Percentiles rank a stretch among this genome's conserved stretches.
Conservation (phyloP, 2,329 filamentous ascomycete species). For the Zymoseptoria pseudotritici region DNA sequence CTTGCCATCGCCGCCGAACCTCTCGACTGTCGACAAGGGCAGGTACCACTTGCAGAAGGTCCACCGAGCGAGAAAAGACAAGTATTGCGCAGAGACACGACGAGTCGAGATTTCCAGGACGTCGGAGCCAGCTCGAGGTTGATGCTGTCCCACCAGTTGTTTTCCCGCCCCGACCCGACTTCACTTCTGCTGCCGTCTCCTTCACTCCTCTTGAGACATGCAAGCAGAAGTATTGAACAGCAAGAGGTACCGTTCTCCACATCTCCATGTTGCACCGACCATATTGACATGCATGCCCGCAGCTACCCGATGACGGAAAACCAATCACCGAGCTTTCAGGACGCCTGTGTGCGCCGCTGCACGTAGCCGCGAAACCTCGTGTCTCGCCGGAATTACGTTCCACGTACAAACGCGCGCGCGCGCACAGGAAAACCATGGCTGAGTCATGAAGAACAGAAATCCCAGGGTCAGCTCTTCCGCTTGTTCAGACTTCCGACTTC, state of each 20-base stretch:
- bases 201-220: neutral
- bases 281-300: neutral
- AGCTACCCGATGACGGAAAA: conserved; percentile 9
- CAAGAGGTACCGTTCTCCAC: neutral
- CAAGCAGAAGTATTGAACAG: neutral
- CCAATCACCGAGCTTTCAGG: conserved; percentile 21
- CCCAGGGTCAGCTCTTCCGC: conserved; percentile 11
- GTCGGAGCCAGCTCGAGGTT: no score
- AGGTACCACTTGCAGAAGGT: no score
- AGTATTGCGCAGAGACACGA: no score
- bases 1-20: no score
- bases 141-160: neutral
- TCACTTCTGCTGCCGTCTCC: neutral
- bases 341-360: conserved; percentile 12
- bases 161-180: neutral
- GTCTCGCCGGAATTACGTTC: conserved; percentile 1
- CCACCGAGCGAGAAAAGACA: no score
- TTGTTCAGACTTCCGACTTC: conserved; percentile 4
- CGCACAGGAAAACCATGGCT: conserved; percentile 14
- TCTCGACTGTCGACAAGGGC: no score
- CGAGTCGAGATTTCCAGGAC: no score
- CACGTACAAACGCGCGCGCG: neutral
- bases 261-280: neutral
- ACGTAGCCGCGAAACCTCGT: conserved; percentile 14
- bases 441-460: conserved; percentile 28